phyloP scores from a whole-genome alignment of 768 basidiomycete genomes.

The Lanmaoa pseudosensibilis region DNA sequence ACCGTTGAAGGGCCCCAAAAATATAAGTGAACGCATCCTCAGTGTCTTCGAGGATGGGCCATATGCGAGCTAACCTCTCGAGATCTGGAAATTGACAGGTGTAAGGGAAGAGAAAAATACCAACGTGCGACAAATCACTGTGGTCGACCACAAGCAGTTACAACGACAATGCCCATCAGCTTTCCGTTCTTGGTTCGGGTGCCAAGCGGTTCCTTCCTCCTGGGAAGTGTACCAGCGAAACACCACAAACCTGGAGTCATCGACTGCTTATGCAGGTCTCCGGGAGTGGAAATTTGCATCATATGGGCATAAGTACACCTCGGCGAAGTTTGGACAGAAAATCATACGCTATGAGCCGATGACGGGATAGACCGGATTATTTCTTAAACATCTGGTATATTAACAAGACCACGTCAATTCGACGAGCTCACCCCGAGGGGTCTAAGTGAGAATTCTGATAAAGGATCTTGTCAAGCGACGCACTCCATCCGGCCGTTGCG shows the following conservation, averaged over 20 bases:
- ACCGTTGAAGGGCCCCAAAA: neutral
- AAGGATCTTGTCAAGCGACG: neutral
- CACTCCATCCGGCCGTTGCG: neutral
- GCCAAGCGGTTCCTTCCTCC: constrained; percentile 44
- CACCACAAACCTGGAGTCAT: constrained; percentile 41
- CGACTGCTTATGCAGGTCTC: constrained; percentile 37
- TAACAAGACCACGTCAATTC: constrained; percentile 10
- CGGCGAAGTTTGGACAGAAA: neutral
- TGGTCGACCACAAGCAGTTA: neutral
- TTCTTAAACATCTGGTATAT: constrained; percentile 9
- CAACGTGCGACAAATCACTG: neutral
- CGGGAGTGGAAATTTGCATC: constrained; percentile 41
- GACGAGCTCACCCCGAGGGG: constrained; percentile 17
- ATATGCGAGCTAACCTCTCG: neutral
- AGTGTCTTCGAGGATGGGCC: neutral
- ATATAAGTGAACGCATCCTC: neutral
- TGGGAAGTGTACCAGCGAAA: constrained; percentile 43
- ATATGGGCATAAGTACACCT: constrained; percentile 27
- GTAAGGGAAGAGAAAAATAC: neutral
- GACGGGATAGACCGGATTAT: constrained; percentile 1
- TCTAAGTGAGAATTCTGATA: neutral
- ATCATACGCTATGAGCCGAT: neutral
- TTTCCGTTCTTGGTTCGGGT: constrained; percentile 58
- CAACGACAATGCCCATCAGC: constrained; percentile 41
- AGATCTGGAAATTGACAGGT: neutral